phyloP scores from a whole-genome alignment of 805 yeast species.

The Pichia kluyveri region DNA sequence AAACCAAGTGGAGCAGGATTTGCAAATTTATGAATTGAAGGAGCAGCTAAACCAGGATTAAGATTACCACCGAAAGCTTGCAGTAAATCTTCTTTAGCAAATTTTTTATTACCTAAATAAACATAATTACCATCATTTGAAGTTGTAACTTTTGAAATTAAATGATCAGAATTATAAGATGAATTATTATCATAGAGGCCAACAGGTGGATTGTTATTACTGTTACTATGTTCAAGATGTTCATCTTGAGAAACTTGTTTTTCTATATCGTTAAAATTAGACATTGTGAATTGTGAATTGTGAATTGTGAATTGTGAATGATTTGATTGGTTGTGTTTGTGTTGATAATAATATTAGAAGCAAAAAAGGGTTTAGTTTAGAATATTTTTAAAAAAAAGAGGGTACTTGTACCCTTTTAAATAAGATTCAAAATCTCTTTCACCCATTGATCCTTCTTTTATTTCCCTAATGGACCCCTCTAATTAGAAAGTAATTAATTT shows the following conservation, averaged over 20 bases:
- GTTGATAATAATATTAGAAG: too few relatives aligned
- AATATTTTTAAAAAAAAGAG: too few relatives aligned
- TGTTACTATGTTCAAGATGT: conserved; percentile 8
- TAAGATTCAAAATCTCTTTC: too few relatives aligned
- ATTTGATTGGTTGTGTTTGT: background rate
- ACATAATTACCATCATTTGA: conserved; percentile 57
- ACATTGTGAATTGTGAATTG: background rate
- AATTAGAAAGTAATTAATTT: too few relatives aligned
- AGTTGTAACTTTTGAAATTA: conserved; percentile 27
- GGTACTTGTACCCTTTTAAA: too few relatives aligned
- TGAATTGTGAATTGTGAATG: background rate
- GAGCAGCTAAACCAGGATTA: conserved; percentile 58
- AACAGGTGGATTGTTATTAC: conserved; percentile 14
- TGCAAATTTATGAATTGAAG: conserved; percentile 52
- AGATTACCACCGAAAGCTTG: conserved; percentile 78
- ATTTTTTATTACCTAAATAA: conserved; percentile 64
- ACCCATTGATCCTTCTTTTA: background rate
- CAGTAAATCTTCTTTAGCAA: conserved; percentile 48
- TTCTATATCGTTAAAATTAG: conserved; percentile 14
- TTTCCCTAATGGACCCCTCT: too few relatives aligned
- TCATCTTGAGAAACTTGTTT: conserved; percentile 14
- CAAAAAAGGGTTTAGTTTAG: too few relatives aligned
- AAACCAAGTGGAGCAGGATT: conserved; percentile 74
- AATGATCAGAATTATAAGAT: background rate
- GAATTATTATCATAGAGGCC: conserved; percentile 14